Conservation (phyloP, 2,329 filamentous ascomycete species). For the Magnaporthiopsis incrustans region DNA sequence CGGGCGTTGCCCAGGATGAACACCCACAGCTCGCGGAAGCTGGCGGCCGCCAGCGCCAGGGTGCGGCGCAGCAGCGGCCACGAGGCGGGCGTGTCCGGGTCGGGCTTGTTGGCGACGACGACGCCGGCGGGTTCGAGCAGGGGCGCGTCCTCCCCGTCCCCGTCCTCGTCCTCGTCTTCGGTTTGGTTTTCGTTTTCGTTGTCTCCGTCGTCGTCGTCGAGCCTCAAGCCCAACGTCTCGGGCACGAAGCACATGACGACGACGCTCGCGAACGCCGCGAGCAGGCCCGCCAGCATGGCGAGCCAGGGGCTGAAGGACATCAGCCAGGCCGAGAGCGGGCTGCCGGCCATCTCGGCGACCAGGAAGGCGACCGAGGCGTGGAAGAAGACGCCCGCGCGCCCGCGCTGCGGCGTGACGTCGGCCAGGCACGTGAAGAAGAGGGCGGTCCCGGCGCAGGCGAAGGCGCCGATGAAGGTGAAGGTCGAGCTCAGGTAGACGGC, state of each 20-base stretch:
- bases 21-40: slow-evolving; percentile 25
- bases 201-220: slow-evolving; percentile 9
- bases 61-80: not conserved
- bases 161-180: not conserved
- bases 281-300: slow-evolving; percentile 27
- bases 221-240: slow-evolving; percentile 29
- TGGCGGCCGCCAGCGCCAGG: not conserved
- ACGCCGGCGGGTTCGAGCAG: not conserved
- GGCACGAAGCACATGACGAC: slow-evolving; percentile 27
- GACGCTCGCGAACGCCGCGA: slow-evolving; percentile 20
- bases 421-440: slow-evolving; percentile 38
- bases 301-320: slow-evolving; percentile 30
- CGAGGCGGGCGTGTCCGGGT: not conserved
- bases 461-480: slow-evolving; percentile 33
- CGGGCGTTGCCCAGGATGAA: slow-evolving; percentile 32
- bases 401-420: slow-evolving; percentile 31
- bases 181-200: slow-evolving; percentile 10
- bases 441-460: slow-evolving; percentile 27
- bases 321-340: slow-evolving; percentile 32
- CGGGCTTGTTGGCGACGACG: not conserved
- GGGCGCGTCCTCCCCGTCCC: not conserved
- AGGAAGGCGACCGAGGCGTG: slow-evolving; percentile 28
- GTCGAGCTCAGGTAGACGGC: slow-evolving; percentile 24
- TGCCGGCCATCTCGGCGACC: slow-evolving; percentile 28
- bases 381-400: slow-evolving; percentile 32